These are phyloP conservation scores for Colletotrichum sp. DNA, from an alignment of 2,329 filamentous ascomycete species.

Conservation along the genomic window DNA sequence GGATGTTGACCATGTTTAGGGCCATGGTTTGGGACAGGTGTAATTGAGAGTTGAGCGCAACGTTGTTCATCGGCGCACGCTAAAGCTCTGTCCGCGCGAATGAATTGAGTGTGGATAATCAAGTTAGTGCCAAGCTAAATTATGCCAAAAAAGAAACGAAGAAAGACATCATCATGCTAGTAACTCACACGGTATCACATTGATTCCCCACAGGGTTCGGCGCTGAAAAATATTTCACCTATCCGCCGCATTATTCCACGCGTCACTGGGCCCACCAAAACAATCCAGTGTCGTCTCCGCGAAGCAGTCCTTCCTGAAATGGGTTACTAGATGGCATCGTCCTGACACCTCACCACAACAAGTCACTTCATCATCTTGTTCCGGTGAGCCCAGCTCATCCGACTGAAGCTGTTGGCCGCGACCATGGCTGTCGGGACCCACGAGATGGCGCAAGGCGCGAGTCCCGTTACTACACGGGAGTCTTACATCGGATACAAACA, in stretches of 20 bases:
- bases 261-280: not conserved
- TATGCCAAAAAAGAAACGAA: no score
- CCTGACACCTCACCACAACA: not conserved
- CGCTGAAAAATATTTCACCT: no score
- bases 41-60: not conserved
- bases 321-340: not conserved
- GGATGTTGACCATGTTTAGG: not conserved
- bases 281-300: no score
- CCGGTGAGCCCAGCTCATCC: not conserved
- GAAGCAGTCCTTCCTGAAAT: not conserved
- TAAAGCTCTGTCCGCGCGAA: no score
- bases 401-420: not conserved
- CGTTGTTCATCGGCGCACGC: not conserved
- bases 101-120: no score
- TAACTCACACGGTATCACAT: no score
- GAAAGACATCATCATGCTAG: no score
- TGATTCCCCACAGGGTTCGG: no score
- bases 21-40: not conserved
- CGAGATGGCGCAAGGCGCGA: not conserved
- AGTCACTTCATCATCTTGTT: no score
- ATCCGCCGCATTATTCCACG: no score
- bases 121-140: no score
- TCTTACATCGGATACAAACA: not conserved
- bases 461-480: not conserved
- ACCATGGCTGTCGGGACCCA: not conserved